Evolutionary conservation across 495 filamentous ascomycete genomes (phyloP), one percentile per base, ranked within the genome.

Genomic region (Astrothelium subdiscretum): DNA sequence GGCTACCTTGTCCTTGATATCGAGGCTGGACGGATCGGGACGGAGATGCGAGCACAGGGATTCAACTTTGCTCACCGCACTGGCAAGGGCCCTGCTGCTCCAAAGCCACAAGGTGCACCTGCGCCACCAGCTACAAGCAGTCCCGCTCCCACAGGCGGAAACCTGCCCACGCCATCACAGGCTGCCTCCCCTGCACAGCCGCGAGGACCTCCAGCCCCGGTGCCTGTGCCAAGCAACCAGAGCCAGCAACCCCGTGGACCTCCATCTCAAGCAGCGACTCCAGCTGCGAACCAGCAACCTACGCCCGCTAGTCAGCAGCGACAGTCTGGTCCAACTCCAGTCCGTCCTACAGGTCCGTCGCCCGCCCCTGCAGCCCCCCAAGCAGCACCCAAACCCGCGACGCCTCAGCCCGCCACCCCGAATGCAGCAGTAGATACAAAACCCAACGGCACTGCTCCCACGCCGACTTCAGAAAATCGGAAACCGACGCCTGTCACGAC

Each of bases 61-160:
- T 99, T 99, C 85, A 99, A 99, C 80, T 99, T 99, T 72, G 87
- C 95, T 35, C 95, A 99, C 74, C 86, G 94, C 63, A 85, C 85
- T 24, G 78, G 80, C 31, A 88, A 88, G 72, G 65, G 51, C 64
- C 65, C 76, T 3, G 72, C 76, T 12, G 72, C 77, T 24, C 70
- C 77, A 18, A 69, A 72, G 27, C 71, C 73, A n/a, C 79, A 79
- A 60, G 67, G 74, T 1, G 83, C 84, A 64, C 81, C 84, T 1
- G 77, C 81, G 1, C 80, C 80, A 5, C 80, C 80, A 31, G 63
- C 65, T 0, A 63, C 18, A 73, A 75, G 62, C 74, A 71, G 32
- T 67, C 64, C 60, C 65, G 68, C 58, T 65, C 70, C 59, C 10
- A 63, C 62, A 66, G 68, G 74, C 61, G 71, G 62, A 69, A 72